Evolutionary conservation across 169 alveolate species (phyloP).

Genomic region (Babesia caballi): DNA sequence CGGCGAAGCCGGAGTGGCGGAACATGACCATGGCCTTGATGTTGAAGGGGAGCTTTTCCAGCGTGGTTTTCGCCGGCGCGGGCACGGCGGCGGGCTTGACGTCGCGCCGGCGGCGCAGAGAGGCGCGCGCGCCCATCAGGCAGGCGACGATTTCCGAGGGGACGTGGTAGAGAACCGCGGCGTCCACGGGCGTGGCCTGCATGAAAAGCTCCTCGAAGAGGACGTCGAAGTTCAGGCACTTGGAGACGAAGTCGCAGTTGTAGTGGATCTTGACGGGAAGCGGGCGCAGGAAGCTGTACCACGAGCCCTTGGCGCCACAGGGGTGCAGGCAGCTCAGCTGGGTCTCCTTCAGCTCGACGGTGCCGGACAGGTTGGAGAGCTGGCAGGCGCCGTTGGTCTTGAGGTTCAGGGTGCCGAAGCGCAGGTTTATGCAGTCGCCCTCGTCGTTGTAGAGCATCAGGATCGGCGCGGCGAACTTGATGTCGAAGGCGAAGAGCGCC

Average conservation of each 20-base stretch:
- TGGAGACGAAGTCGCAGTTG: constrained; percentile 15
- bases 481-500: constrained; percentile 39
- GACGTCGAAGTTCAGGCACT: constrained; percentile 30
- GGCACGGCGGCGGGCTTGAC: not conserved
- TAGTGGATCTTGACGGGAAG: constrained; percentile 64
- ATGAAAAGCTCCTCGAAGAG: constrained; percentile 77
- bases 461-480: constrained; percentile 64
- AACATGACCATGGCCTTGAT: constrained; percentile 42
- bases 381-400: constrained; percentile 77
- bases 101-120: not conserved
- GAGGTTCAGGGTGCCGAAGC: constrained; percentile 77
- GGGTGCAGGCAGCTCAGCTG: constrained; percentile 68
- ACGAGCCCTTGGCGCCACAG: not conserved
- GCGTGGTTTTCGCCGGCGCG: not conserved
- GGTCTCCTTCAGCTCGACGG: constrained; percentile 81
- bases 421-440: constrained; percentile 63
- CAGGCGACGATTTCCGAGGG: constrained; percentile 67
- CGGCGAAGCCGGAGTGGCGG: constrained; percentile 64
- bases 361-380: constrained; percentile 67
- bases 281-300: constrained; percentile 56
- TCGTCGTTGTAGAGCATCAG: constrained; percentile 29
- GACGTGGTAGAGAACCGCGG: constrained; percentile 72
- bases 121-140: constrained; percentile 13
- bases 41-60: not conserved
- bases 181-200: constrained; percentile 79